These are phyloP conservation scores for Solanum sejunctum DNA, from an alignment of 257 asterid species.

Conservation along the genomic window DNA sequence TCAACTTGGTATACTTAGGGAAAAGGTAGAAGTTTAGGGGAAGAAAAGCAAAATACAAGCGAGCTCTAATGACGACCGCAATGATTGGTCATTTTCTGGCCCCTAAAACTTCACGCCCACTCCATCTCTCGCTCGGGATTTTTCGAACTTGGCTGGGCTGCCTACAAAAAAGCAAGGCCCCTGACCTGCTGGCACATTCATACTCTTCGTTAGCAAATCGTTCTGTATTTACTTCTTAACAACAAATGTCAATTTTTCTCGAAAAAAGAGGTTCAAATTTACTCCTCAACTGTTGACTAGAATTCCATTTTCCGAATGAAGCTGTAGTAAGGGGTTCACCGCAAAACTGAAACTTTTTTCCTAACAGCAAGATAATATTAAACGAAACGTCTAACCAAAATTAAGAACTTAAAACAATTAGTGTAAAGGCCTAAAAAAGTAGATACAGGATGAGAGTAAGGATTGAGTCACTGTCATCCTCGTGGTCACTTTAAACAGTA, in stretches of 20 bases:
- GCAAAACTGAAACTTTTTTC: not conserved
- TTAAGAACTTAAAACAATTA: not conserved
- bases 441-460: not conserved
- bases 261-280: not conserved
- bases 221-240: not conserved
- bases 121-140: constrained; percentile 11
- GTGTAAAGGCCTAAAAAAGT: not conserved
- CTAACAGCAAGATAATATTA: not conserved
- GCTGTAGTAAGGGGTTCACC: not conserved
- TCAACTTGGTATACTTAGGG: not conserved
- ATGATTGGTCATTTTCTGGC: constrained; percentile 16
- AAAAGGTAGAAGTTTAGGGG: not conserved
- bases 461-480: constrained; percentile 19
- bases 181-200: not conserved
- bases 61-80: constrained; percentile 13
- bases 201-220: not conserved
- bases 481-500: constrained; percentile 16
- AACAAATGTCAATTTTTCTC: not conserved
- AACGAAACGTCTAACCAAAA: not conserved
- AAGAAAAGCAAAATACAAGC: not conserved
- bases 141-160: not conserved
- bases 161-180: constrained; percentile 6
- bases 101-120: constrained; percentile 8
- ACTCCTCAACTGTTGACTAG: not conserved
- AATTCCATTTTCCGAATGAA: not conserved